Evolutionary conservation across 163 green algal genomes (phyloP).

Genomic region (Scenedesmus sp.): DNA sequence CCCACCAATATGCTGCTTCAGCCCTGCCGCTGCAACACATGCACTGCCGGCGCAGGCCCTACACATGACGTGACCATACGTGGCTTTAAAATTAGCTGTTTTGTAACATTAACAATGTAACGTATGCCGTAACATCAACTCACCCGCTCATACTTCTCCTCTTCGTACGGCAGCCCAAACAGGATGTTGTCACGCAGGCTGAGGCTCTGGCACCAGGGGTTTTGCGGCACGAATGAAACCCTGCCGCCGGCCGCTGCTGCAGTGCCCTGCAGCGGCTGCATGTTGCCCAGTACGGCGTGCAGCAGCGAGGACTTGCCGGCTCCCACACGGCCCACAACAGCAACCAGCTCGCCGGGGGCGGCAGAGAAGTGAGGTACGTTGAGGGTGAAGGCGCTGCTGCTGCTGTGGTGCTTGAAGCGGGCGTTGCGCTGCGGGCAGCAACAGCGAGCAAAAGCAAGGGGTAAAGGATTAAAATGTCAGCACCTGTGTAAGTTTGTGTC

Average conservation of each 20-base stretch:
- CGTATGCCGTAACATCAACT: not conserved
- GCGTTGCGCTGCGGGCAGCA: conserved; percentile 30
- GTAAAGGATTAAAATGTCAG: not conserved
- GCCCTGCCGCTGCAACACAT: no score
- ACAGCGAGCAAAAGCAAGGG: not conserved
- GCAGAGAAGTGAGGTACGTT: conserved; percentile 55
- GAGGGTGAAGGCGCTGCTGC: conserved; percentile 47
- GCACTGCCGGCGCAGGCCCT: no score
- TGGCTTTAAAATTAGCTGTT: no score
- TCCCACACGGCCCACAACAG: conserved; percentile 66
- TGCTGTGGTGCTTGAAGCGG: conserved; percentile 49
- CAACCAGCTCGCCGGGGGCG: conserved; percentile 63
- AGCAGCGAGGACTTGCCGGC: conserved; percentile 78
- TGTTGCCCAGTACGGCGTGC: conserved; percentile 78
- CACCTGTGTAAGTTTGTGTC: not conserved
- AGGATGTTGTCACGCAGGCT: conserved; percentile 84
- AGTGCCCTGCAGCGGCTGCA: conserved; percentile 58
- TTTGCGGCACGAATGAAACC: conserved; percentile 66
- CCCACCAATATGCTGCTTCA: not conserved
- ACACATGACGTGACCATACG: no score
- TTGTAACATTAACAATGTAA: not conserved
- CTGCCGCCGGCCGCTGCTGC: conserved; percentile 49
- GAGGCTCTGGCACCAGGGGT: conserved; percentile 87
- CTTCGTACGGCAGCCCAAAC: conserved; percentile 71
- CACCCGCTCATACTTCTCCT: conserved; percentile 59